Evolutionary conservation across 2,329 filamentous ascomycete species (phyloP), one percentile per base, ranked within the genome.

Genomic region (Fusarium goolgardi): DNA sequence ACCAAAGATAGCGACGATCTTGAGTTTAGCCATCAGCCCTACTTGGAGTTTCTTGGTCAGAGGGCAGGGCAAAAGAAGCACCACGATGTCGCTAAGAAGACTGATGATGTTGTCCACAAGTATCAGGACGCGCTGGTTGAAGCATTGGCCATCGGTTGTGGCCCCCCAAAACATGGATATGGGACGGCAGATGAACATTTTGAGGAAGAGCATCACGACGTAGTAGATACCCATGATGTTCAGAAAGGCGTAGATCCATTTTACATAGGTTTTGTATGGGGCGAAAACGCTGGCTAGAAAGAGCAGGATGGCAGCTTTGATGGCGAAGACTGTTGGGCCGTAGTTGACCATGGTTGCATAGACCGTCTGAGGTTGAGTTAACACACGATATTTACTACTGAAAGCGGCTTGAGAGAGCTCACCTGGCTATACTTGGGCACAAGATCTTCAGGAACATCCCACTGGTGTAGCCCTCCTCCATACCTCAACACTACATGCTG

Each of bases 341-440:
- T 67, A 67, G 20, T 65, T 68, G 3, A 67, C 64, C 64, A 67
- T 65, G 1, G 64, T 67, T 3, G 64, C 64, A 5, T 67, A 67
- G 4, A 67, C 64, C 0, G 64, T 67, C 53, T 67, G 13, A 5
- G 3, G 6, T 2, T 15, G 0, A 8, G 9, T 66, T 11, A 44
- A 40, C 2, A 1, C 1, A 3, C 3, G 4, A 1, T 3, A 5
- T 11, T 2, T 6, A 4, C 4, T 7, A 10, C 7, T 13, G 6
- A 8, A 23, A 15, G 7, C 32, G 16, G 10, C 4, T 41, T 16
- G 3, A 18, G 23, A 3, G 13, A 12, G n/a, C 51, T 2, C 6
- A 63, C 63, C 16, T 67, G 59, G 6, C 40, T 45, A n/a, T 68
- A 67, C 21, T 55, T 50, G 1, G 60, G 23, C 5, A 68, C 25